phyloP scores from a whole-genome alignment of 1,284 basidiomycete genomes.

The Meira nashicola region DNA sequence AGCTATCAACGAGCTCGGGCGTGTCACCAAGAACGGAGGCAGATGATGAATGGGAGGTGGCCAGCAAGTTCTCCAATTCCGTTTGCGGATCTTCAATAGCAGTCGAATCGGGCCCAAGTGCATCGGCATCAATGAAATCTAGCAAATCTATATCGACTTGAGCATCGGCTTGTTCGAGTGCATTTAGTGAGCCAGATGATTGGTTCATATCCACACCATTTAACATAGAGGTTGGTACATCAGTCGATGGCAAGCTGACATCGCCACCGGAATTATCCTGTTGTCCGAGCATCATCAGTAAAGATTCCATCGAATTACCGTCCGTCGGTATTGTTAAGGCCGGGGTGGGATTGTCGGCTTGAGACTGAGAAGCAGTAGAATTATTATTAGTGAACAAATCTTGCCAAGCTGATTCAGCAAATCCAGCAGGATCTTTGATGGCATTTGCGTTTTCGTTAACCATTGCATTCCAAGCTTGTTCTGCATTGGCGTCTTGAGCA shows the following conservation, averaged over 20 bases:
- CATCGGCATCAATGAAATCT: slow-evolving; percentile 38
- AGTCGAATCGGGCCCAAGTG: slow-evolving; percentile 27
- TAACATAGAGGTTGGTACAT: not conserved
- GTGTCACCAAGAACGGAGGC: slow-evolving; percentile 1
- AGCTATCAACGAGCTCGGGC: slow-evolving; percentile 2
- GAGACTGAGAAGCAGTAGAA: slow-evolving; percentile 18
- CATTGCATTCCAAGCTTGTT: slow-evolving; percentile 18
- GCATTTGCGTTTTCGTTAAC: slow-evolving; percentile 27
- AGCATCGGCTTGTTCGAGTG: slow-evolving; percentile 26
- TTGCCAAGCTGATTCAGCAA: slow-evolving; percentile 37
- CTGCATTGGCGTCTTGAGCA: not conserved
- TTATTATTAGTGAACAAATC: slow-evolving; percentile 21
- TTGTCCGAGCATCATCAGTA: slow-evolving; percentile 22
- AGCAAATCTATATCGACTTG: slow-evolving; percentile 26
- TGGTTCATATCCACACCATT: not conserved
- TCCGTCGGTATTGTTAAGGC: slow-evolving; percentile 19
- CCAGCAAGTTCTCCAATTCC: slow-evolving; percentile 29
- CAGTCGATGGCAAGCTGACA: not conserved
- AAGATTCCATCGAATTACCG: slow-evolving; percentile 24
- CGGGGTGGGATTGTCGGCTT: slow-evolving; percentile 16
- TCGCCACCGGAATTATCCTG: not conserved
- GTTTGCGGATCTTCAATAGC: slow-evolving; percentile 20
- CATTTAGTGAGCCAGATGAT: not conserved
- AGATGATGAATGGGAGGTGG: not conserved
- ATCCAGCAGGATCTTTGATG: slow-evolving; percentile 27